Conservation (phyloP, 2,329 filamentous ascomycete genomes). For the Colletotrichum cereale region DNA sequence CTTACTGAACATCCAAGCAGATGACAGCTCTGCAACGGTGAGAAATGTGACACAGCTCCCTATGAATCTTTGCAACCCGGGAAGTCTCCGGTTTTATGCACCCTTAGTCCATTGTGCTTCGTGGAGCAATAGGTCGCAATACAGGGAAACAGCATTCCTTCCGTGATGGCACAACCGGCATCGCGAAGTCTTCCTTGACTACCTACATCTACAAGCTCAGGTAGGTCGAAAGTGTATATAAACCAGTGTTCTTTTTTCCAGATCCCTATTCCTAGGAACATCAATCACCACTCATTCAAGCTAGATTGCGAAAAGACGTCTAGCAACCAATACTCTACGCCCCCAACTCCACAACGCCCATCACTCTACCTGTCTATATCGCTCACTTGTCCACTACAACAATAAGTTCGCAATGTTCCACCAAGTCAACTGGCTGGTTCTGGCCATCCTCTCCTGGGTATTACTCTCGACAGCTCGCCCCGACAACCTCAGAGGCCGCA, state of each 20-base stretch:
- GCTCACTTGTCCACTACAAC: background rate
- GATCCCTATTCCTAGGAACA: background rate
- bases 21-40: background rate
- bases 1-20: background rate
- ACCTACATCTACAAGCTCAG: background rate
- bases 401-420: constrained; percentile 41
- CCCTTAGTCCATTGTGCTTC: constrained; percentile 8
- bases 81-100: background rate
- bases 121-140: constrained; percentile 31
- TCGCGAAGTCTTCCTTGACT: background rate
- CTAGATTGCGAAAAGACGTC: background rate
- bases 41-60: constrained; percentile 22
- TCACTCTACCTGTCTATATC: background rate
- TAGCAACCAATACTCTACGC: background rate
- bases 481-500: constrained; percentile 31
- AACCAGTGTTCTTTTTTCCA: background rate
- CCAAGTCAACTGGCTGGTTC: constrained; percentile 8
- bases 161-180: background rate
- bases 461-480: constrained; percentile 20
- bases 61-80: background rate
- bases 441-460: constrained; percentile 23
- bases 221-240: constrained; percentile 5
- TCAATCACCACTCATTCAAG: background rate
- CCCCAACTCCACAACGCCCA: background rate
- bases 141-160: constrained; percentile 36